Evolutionary conservation across 345 rosid species (phyloP), one percentile per base, ranked within the genome.

Genomic region (Pugionium dolabratum): DNA sequence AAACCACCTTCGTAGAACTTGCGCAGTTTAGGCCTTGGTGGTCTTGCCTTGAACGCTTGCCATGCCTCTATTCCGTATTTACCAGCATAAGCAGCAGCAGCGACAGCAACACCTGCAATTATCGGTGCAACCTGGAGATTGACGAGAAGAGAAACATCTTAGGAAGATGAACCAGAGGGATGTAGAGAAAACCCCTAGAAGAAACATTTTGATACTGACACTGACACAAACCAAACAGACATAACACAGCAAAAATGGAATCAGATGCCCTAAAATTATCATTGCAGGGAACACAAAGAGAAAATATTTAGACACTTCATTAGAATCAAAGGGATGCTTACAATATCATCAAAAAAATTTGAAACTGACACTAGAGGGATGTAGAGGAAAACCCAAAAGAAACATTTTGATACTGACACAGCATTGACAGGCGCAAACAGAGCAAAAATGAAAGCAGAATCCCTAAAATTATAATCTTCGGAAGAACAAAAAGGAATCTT

Each of bases 1-100:
- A 88, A 85, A 36, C 91, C 89, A 10, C 91, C 95, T 25, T 82
- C 87, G 1, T 85, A 85, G 59, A 88, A 88, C 59, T 77, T 82
- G 40, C 86, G 78, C 47, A 84, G 28, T 63, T 47, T 77, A 8
- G 74, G 74, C 32, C 56, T 54, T 0, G 82, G 74, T 4, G 86
- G 84, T 54, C 89, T 74, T 45, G 83, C 63, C 75, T 86, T 81
- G 74, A 79, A 76, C 33, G 87, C 83, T 59, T 76, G 87, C 86
- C 85, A 81, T 35, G 83, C 87, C 51, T 69, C 72, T n/a, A 86
- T 42, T n/a, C 89, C 82, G 54, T 69, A 82, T 71, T 78, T 78
- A 44, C 85, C 82, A 40, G 89, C 89, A 67, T 74, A 82, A 52
- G 89, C 87, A 59, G 84, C 90, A 2, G 84, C 86, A 11, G 84